Base-by-base conservation (phyloP, 805 yeast genomes). In the Saccharomycopsis fermentans region DNA sequence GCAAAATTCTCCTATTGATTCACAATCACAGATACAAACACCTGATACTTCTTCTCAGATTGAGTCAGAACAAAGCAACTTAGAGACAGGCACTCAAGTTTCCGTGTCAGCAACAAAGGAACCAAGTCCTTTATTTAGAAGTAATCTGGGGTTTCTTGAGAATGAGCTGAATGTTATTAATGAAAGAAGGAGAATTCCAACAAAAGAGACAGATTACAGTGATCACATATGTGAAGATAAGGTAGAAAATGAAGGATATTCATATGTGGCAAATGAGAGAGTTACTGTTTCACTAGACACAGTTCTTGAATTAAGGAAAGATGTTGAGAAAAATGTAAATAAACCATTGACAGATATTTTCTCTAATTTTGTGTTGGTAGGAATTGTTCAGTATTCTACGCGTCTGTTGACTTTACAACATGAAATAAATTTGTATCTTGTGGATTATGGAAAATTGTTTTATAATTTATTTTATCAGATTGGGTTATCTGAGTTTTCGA, bases 361-460 rank as follows among this genome's bases (percentile, higher is more conserved):
- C 69, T 77, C 85, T 8, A 81, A 86, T 57, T 80, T 86, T 55
- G 81, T 85, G 0, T 88, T 78, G 66, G 85, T 94, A 8, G 99
- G 99, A 0, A 71, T 92, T 2, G 91, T 88, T 1, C 98, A 92
- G 67, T 78, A 79, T 11, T 67, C 71, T 12, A 78, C 81, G 61
- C 73, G 97, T 51, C 73, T 92, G 21, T 84, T 87, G 14, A 86
- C 96, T n/a, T 75, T 92, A 51, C 99, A 94, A 68, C 80, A 83
- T 67, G 96, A 86, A 64, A 86, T 90, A 8, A 82, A 83, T 59
- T 73, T 94, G 14, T 86, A 79, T 67, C 70, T 94, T 26, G 82
- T 92, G 19, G 97, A 92, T 69, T 94, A 90, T 69, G 89, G 85
- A 0, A 77, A 87, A 0, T 68, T 88, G 0, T 74, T 84, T 32